Evolutionary conservation across 805 yeast genomes (phyloP), one percentile per base, ranked within the genome.

Genomic region (Candida bentonensis): DNA sequence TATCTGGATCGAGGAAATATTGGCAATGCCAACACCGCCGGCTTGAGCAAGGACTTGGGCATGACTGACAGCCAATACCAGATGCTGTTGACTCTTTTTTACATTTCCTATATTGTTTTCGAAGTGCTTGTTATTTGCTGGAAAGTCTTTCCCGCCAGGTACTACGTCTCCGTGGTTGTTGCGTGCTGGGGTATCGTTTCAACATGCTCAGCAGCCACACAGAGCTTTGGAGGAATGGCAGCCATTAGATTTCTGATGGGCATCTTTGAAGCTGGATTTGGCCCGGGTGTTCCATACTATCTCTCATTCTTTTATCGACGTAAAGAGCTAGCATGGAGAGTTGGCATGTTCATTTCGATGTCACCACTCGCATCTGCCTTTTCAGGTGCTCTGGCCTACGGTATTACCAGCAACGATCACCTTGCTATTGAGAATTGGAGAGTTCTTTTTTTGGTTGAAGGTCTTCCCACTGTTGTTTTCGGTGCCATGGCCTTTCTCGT

Each of bases 1-100:
- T 84, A 83, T 56, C 63, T 84, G 55, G 94, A 84, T 59, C 69
- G 94, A 59, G 88, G 82, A 46, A 84, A 84, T 59, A 82, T 84
- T 49, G 76, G 88, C 23, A 83, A 84, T 60, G 94, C 94, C 4
- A 76, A 76, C 47, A 72, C 79, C 45, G 82, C 82, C 55, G 86
- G 86, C 11, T 66, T 84, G 66, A 68, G 68, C 17, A 60, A 54
- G 1, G 82, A 76, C 46, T 59, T 84, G 26, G 54, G 67, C 17
- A 64, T 84, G 36, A 58, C 60, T 1, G 81, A 80, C 7, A 67
- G 69, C 51, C 79, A 81, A 53, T 81, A 69, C 64, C 76, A 79
- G 55, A 69, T 68, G 25, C 79, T 82, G 2, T 67, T 82, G 51
- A 77, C 84, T 3, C 71, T 81, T 5, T 81, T 82, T 59, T 82